A percentile compares a stretch with the other conserved stretches of the same genome.
These are phyloP conservation scores for Voacanga thouarsii DNA, from an alignment of 257 asterid genomes.

Conservation along the genomic window DNA sequence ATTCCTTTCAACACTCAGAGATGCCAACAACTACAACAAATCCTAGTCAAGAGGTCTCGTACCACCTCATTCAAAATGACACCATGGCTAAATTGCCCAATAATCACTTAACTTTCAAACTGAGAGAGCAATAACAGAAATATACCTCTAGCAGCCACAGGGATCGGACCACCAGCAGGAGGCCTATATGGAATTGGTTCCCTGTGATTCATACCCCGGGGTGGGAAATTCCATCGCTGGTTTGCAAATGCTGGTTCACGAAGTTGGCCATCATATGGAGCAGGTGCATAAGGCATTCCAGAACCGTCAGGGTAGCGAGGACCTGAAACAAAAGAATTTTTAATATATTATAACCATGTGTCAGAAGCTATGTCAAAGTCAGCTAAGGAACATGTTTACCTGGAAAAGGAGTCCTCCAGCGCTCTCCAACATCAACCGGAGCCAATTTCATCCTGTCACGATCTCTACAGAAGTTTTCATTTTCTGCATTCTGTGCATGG, in stretches of 20 bases:
- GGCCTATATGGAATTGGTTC: conserved; percentile 57
- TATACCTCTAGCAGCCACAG: conserved; percentile 72
- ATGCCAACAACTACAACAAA: background rate
- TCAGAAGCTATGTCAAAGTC: background rate
- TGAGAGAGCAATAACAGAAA: background rate
- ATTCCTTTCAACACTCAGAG: background rate
- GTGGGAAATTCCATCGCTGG: conserved; percentile 63
- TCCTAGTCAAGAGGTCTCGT: background rate
- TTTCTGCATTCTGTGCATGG: conserved; percentile 50
- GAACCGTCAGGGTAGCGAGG: conserved; percentile 61
- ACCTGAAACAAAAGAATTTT: conserved; percentile 35
- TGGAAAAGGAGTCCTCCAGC: conserved; percentile 69
- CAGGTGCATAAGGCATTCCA: conserved; percentile 49
- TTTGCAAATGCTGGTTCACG: conserved; percentile 52
- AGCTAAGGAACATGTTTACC: conserved; percentile 31
- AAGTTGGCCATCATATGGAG: conserved; percentile 51
- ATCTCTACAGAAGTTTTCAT: conserved; percentile 55
- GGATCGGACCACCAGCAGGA: conserved; percentile 64
- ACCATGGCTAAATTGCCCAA: background rate
- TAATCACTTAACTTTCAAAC: background rate
- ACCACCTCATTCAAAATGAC: background rate
- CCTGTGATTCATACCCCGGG: conserved; percentile 55
- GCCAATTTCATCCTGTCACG: conserved; percentile 47
- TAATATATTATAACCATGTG: background rate
- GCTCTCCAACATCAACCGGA: conserved; percentile 52